Evolutionary conservation across 2,329 filamentous ascomycete genomes (phyloP), one percentile per base, ranked within the genome.

Genomic region (Lithohypha guttulata): DNA sequence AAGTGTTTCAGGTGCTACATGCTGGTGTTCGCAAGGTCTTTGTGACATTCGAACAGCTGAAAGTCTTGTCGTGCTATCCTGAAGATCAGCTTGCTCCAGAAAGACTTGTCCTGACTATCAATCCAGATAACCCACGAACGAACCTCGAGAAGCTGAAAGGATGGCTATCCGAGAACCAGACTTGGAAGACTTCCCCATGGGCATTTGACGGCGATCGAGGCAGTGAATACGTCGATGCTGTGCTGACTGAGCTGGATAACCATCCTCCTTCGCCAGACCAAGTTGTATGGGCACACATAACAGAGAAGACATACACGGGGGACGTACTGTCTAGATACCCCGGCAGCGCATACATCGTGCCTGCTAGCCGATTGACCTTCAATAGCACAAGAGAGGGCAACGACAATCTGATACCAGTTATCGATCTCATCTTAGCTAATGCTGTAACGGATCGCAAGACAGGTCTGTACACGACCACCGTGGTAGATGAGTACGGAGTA

Each of bases 11-110:
- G 32, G 70, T 96, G 23, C 75, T 98, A 41, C 84, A 98, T 58
- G 75, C 78, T 47, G 91, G 91, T 43, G 85, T 86, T 5, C 75
- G 78, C 37, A 91, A 81, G 57, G 80, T 91, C 46, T 91, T 96
- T 58, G 82, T 94, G 35, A 72, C 73, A 13, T 72, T 78, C 33
- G 70, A 77, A 41, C 81, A 85, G 56, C 65, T 93, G 38, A 65
- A 68, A 27, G 59, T 64, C 13, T 60, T 81, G 29, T 61, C 69
- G 36, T 30, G 37, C 29, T 35, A 33, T 17, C 51, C 63, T 34
- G 61, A 69, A 49, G 60, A 69, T 49, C 68, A 69, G 20, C 63
- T 78, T 29, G 60, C 63, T 9, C 65, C 69, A 6, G 67, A 69
- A 41, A 65, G 77, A 33, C 57, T 81, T n/a, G 69, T 77, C 6